Conservation (phyloP, 1,284 basidiomycete species). For the Cystobasidiaceae sp. region DNA sequence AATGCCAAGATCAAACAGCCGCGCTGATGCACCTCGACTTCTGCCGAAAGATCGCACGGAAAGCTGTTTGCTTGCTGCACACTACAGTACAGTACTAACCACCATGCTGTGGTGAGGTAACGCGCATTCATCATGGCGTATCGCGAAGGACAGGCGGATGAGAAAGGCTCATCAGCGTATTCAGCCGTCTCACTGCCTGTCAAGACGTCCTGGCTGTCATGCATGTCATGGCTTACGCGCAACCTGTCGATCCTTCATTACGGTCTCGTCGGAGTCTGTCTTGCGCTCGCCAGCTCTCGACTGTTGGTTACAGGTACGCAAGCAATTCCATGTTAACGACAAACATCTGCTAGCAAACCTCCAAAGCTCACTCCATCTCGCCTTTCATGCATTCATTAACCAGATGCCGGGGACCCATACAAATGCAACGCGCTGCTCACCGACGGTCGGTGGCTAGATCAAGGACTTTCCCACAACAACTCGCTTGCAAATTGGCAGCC, state of each 20-base stretch:
- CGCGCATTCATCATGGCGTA: too few relatives aligned
- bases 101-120: too few relatives aligned
- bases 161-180: too few relatives aligned
- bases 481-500: conserved; percentile 64
- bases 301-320: conserved; percentile 43
- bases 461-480: conserved; percentile 2
- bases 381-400: conserved; percentile 41
- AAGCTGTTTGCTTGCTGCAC: too few relatives aligned
- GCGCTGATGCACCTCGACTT: too few relatives aligned
- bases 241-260: conserved; percentile 1
- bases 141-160: too few relatives aligned
- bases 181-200: too few relatives aligned
- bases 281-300: conserved; percentile 2
- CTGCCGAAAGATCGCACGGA: too few relatives aligned
- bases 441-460: conserved; percentile 71
- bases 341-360: conserved; percentile 42
- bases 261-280: conserved; percentile 6
- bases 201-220: too few relatives aligned
- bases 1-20: too few relatives aligned
- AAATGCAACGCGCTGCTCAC: conserved; percentile 66
- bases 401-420: conserved; percentile 65
- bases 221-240: conserved; percentile 45
- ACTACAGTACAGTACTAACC: too few relatives aligned
- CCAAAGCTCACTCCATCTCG: conserved; percentile 42
- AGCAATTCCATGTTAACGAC: conserved; percentile 53